Evolutionary conservation across 169 alveolate species (phyloP).

Genomic region (Plasmodium knowlesi): DNA sequence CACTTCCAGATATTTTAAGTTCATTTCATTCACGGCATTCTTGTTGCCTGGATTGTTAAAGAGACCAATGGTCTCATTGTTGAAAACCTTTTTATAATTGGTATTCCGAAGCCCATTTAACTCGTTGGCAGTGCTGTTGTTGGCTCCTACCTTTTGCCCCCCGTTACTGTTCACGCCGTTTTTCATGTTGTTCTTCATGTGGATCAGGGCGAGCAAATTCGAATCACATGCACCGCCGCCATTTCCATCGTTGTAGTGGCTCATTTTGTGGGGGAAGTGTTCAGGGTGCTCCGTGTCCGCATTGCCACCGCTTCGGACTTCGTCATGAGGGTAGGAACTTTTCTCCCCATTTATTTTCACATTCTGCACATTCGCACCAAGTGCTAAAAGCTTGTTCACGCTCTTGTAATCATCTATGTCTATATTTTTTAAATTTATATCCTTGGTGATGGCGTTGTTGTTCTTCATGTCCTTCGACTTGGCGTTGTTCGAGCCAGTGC

Average conservation of each 20-base stretch:
- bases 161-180: neutral
- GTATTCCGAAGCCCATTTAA: neutral
- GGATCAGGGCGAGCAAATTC: slow-evolving; percentile 6
- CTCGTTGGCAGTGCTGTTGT: neutral
- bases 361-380: neutral
- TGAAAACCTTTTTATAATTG: slow-evolving; percentile 13
- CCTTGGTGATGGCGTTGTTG: neutral
- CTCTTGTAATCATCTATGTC: neutral
- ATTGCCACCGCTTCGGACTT: neutral
- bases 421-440: neutral
- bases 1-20: slow-evolving; percentile 43
- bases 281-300: neutral
- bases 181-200: slow-evolving; percentile 29
- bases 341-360: neutral
- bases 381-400: neutral
- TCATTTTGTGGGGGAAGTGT: slow-evolving; percentile 3
- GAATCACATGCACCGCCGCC: slow-evolving; percentile 5
- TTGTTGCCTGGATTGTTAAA: neutral
- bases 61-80: slow-evolving; percentile 13
- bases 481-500: neutral
- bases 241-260: neutral
- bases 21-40: slow-evolving; percentile 14
- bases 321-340: neutral
- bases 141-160: neutral
- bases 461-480: neutral